These are phyloP conservation scores for Bimuria novae-zelandiae DNA, from an alignment of 2,329 filamentous ascomycete species.

Conservation along the genomic window DNA sequence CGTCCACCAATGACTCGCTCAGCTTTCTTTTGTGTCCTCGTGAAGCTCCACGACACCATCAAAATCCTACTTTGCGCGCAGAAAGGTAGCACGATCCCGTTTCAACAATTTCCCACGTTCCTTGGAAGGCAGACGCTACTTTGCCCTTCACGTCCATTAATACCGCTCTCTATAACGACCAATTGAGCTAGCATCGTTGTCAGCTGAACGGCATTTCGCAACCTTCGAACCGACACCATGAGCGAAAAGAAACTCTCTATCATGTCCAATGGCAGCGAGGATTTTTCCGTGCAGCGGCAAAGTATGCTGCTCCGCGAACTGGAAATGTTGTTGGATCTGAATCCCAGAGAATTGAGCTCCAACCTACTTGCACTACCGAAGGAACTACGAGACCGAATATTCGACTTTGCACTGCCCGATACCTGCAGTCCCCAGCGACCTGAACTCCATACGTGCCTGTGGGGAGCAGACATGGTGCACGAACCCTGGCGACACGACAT, in stretches of 20 bases:
- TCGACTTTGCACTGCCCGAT: constrained; percentile 33
- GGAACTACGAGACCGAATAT: constrained; percentile 33
- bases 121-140: too few species aligned
- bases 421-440: constrained; percentile 18
- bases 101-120: background rate
- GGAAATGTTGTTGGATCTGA: constrained; percentile 41
- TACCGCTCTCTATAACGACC: too few species aligned
- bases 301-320: constrained; percentile 40
- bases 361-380: constrained; percentile 37
- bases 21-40: background rate
- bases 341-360: constrained; percentile 38
- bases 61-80: background rate
- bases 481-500: constrained; percentile 43
- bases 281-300: constrained; percentile 36
- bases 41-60: background rate
- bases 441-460: constrained; percentile 42
- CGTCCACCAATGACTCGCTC: background rate
- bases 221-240: constrained; percentile 7
- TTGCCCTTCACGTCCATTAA: too few species aligned
- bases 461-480: constrained; percentile 41
- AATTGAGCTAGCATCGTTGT: too few species aligned
- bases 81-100: background rate
- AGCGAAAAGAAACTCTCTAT: constrained; percentile 28
- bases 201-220: background rate
- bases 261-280: constrained; percentile 32